Evolutionary conservation across 352 stramenopile genomes (phyloP).

Genomic region (Phytophthora multivora): DNA sequence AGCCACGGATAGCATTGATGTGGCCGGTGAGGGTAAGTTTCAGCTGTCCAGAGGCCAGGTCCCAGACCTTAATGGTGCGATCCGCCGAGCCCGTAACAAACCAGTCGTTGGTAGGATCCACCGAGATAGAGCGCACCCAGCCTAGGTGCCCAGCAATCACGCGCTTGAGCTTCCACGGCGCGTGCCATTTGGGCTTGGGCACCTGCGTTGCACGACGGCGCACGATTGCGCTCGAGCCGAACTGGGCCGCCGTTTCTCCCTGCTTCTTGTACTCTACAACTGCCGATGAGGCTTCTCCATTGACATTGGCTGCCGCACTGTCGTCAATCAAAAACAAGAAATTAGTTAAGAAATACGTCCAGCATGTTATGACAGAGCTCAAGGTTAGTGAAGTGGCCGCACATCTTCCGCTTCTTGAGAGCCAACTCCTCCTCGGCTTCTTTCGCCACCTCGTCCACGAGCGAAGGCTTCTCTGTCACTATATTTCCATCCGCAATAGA

Average conservation of each 20-base stretch:
- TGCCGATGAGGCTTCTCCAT: constrained; percentile 33
- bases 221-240: constrained; percentile 69
- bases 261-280: constrained; percentile 75
- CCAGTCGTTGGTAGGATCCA: constrained; percentile 98
- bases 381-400: constrained; percentile 18
- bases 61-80: constrained; percentile 98
- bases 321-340: background rate
- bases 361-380: background rate
- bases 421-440: constrained; percentile 50
- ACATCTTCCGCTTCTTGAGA: constrained; percentile 57
- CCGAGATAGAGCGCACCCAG: constrained; percentile 97
- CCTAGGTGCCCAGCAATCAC: constrained; percentile 96
- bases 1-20: constrained; percentile 96
- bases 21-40: constrained; percentile 99
- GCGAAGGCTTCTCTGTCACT: constrained; percentile 26
- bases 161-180: constrained; percentile 97
- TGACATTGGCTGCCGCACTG: constrained; percentile 29
- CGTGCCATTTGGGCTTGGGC: constrained; percentile 98
- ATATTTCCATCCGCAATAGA: constrained; percentile 19
- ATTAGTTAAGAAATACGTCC: background rate
- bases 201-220: constrained; percentile 86
- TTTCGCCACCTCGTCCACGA: constrained; percentile 65
- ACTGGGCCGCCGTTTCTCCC: constrained; percentile 50
- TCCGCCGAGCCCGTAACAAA: constrained; percentile 98
- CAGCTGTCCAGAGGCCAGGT: constrained; percentile 96